Evolutionary conservation across 352 stramenopile genomes (phyloP).

Genomic region (Phytophthora fragariae): DNA sequence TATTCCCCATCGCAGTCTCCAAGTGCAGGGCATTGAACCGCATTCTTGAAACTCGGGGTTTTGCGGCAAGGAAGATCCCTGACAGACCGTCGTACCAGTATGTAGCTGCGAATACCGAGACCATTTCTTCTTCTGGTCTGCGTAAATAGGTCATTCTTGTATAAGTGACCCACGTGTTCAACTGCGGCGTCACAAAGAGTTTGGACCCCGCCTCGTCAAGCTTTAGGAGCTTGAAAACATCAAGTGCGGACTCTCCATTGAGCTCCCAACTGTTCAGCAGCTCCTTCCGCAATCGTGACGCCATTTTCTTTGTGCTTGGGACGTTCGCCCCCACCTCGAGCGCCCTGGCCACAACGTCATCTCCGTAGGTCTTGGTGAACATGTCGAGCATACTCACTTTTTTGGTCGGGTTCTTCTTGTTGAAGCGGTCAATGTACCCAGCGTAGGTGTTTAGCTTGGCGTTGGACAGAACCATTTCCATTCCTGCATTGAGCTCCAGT

Average conservation of each 20-base stretch:
- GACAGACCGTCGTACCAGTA: neutral
- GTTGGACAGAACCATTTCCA: constrained; percentile 7
- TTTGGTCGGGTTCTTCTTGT: constrained; percentile 1
- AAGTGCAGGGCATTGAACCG: neutral
- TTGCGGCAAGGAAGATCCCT: neutral
- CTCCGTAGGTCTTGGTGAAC: constrained; percentile 11
- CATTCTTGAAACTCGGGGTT: neutral
- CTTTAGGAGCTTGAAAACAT: constrained; percentile 13
- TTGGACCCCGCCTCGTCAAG: constrained; percentile 3
- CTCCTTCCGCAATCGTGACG: neutral
- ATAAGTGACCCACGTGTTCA: neutral
- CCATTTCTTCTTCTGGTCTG: neutral
- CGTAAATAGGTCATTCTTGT: neutral
- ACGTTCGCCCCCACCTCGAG: neutral
- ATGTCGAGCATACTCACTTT: constrained; percentile 9
- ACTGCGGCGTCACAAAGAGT: neutral
- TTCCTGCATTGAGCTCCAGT: constrained; percentile 1
- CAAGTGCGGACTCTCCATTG: neutral
- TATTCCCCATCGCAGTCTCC: neutral
- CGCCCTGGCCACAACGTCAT: constrained; percentile 7
- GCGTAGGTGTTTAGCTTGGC: constrained; percentile 6
- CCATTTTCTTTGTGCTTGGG: neutral
- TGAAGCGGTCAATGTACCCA: constrained; percentile 5
- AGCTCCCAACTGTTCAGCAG: neutral
- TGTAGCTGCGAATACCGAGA: neutral